Evolutionary conservation across 345 rosid genomes (phyloP).

Genomic region (Stellera chamaejasme): DNA sequence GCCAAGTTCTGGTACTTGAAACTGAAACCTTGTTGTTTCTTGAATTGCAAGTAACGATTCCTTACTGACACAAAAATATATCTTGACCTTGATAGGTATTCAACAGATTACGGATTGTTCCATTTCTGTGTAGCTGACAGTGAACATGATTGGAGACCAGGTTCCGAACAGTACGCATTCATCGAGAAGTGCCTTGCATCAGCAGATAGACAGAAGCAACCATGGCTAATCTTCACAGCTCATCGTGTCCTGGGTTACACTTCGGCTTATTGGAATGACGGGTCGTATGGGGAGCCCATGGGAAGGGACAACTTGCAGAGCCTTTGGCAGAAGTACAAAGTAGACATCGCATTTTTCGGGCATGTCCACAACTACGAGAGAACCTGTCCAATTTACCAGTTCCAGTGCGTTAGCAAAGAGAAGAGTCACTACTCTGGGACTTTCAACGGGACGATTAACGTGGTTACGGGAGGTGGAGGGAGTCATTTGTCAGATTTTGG

Average conservation of each 20-base stretch:
- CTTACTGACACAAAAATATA: no score
- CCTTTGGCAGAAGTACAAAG: constrained; percentile 85
- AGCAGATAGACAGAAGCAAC: constrained; percentile 68
- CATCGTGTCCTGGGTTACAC: constrained; percentile 82
- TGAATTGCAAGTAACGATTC: no score
- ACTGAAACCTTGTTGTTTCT: neutral
- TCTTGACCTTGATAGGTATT: constrained; percentile 34
- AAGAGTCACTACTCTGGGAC: constrained; percentile 33
- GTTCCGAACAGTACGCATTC: constrained; percentile 55
- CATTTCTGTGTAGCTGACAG: constrained; percentile 70
- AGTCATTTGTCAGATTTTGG: constrained; percentile 31
- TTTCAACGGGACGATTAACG: constrained; percentile 40
- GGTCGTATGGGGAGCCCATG: constrained; percentile 64
- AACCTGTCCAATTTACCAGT: constrained; percentile 75
- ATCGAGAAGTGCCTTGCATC: constrained; percentile 65
- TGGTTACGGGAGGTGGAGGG: constrained; percentile 52
- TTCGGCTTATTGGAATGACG: constrained; percentile 45
- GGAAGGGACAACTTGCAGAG: constrained; percentile 71
- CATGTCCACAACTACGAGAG: constrained; percentile 85
- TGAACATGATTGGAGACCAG: constrained; percentile 87
- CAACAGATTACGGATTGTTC: constrained; percentile 74
- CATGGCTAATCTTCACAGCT: constrained; percentile 72
- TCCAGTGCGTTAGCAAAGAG: constrained; percentile 30
- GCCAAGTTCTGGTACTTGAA: constrained; percentile 38
- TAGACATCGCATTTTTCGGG: constrained; percentile 72